Evolutionary conservation across 202 grass and related monocot species (phyloP).

Genomic region (Brachypodium distachyon): DNA sequence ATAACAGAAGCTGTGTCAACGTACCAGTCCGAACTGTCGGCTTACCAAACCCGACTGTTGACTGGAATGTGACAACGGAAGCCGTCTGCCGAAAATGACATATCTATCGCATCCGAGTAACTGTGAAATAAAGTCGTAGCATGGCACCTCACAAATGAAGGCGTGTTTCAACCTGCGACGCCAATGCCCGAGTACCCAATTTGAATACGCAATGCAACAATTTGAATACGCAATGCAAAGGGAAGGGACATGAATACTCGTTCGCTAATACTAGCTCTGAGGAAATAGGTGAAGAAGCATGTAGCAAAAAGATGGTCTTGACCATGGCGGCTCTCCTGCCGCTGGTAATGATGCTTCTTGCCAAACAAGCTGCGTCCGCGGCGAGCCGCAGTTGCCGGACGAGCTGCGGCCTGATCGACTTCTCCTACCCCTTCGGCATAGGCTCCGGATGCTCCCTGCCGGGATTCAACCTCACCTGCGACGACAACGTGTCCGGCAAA

Average conservation of each 20-base stretch:
- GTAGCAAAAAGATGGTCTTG: neutral
- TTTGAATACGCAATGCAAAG: neutral
- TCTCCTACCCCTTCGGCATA: constrained; percentile 19
- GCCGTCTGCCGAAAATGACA: neutral
- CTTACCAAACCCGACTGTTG: neutral
- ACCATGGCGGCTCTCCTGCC: neutral
- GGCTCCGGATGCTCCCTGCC: neutral
- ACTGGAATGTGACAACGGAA: neutral
- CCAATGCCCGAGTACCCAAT: neutral
- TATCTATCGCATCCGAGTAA: neutral
- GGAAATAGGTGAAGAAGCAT: neutral
- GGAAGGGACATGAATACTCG: too few species aligned
- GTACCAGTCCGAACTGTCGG: neutral
- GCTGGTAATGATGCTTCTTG: neutral
- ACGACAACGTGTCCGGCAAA: too few species aligned
- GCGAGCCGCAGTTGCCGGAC: neutral
- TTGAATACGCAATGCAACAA: neutral
- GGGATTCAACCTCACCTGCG: constrained; percentile 19
- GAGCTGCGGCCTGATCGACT: neutral
- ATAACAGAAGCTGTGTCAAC: too few species aligned
- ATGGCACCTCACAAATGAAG: neutral
- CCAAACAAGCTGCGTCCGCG: neutral
- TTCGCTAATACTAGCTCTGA: neutral
- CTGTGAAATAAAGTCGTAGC: neutral
- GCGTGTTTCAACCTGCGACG: neutral